phyloP scores from a whole-genome alignment of 2,329 filamentous ascomycete genomes.

The Blastomyces parvus region DNA sequence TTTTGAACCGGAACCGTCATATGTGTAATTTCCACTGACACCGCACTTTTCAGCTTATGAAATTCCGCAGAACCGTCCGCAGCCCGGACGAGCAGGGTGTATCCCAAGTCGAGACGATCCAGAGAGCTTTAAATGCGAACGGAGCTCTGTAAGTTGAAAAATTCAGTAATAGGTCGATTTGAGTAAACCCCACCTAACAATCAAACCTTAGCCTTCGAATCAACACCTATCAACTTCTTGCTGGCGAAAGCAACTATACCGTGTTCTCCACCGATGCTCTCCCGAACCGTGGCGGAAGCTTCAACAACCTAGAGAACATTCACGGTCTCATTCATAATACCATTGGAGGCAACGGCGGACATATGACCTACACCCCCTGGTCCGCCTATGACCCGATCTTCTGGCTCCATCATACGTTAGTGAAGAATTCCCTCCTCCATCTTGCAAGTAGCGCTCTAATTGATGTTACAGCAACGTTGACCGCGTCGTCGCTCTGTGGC shows the following conservation, averaged over 20 bases:
- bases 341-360: constrained; percentile 50
- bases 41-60: constrained; percentile 10
- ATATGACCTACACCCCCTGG: constrained; percentile 61
- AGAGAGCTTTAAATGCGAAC: constrained; percentile 16
- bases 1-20: not conserved
- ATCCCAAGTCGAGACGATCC: constrained; percentile 15
- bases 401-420: constrained; percentile 58
- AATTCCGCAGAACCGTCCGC: constrained; percentile 16
- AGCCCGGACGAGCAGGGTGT: constrained; percentile 15
- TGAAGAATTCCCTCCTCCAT: not conserved
- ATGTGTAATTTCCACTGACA: not conserved
- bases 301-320: constrained; percentile 34
- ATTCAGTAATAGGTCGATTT: not conserved
- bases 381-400: constrained; percentile 74
- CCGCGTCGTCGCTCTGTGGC: constrained; percentile 67
- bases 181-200: not conserved
- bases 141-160: constrained; percentile 18
- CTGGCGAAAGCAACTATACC: constrained; percentile 21
- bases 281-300: constrained; percentile 13
- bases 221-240: constrained; percentile 24
- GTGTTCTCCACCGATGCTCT: constrained; percentile 19
- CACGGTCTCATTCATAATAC: constrained; percentile 44
- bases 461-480: constrained; percentile 52
- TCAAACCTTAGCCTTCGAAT: constrained; percentile 16
- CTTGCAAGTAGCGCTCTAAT: not conserved